Evolutionary conservation across 768 basidiomycete species (phyloP).

Genomic region (Boletus subparvulus): DNA sequence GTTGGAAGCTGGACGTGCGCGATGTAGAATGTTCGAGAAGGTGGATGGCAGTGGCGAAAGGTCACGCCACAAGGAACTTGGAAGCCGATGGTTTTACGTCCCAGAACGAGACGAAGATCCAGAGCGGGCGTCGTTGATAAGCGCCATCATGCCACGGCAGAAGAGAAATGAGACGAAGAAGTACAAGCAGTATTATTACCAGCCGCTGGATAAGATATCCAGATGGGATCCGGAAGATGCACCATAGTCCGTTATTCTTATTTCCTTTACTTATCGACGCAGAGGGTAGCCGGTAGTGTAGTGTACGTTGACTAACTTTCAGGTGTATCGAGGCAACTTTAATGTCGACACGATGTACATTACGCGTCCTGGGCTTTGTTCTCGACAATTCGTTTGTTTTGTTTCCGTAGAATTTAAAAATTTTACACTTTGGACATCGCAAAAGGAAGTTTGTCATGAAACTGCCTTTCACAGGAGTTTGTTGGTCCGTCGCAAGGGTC

Average conservation of each 20-base stretch:
- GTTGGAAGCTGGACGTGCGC: slow-evolving; percentile 43
- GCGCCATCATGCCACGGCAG: slow-evolving; percentile 72
- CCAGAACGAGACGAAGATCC: slow-evolving; percentile 68
- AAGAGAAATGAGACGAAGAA: slow-evolving; percentile 80
- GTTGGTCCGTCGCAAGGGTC: slow-evolving; percentile 9
- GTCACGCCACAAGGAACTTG: slow-evolving; percentile 50
- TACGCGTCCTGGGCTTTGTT: slow-evolving; percentile 5
- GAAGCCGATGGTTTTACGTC: slow-evolving; percentile 68
- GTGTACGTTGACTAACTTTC: slow-evolving; percentile 7
- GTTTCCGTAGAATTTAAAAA: slow-evolving; percentile 10
- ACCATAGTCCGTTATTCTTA: slow-evolving; percentile 15
- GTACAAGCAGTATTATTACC: slow-evolving; percentile 84
- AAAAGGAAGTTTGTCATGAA: slow-evolving; percentile 9
- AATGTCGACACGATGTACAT: neutral
- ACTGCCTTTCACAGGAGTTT: slow-evolving; percentile 18
- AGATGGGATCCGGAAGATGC: slow-evolving; percentile 75
- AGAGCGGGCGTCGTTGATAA: slow-evolving; percentile 65
- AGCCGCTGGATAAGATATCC: slow-evolving; percentile 67
- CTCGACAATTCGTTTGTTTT: neutral
- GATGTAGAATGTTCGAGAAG: slow-evolving; percentile 68
- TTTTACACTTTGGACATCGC: neutral
- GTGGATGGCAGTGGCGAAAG: slow-evolving; percentile 63
- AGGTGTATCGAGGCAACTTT: slow-evolving; percentile 21
- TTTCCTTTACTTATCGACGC: neutral
- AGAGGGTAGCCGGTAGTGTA: neutral